Conservation (phyloP, 257 asterid genomes). For the Rhazya stricta region DNA sequence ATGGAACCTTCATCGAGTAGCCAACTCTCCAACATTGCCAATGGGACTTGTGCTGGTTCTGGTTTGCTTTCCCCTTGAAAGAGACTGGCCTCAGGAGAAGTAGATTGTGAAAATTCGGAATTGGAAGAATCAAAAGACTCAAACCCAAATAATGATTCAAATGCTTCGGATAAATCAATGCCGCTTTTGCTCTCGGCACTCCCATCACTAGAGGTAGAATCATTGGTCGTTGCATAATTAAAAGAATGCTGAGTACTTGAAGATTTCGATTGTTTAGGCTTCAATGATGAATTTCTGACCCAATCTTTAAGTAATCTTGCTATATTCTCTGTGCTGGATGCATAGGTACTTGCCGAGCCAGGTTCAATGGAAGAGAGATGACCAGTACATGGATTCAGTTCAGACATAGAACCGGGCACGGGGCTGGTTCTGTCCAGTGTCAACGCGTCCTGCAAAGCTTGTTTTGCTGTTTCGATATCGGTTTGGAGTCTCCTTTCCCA, state of each 20-base stretch:
- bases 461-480: conserved; percentile 77
- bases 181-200: conserved; percentile 34
- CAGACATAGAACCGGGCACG: conserved; percentile 6
- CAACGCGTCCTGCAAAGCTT: conserved; percentile 76
- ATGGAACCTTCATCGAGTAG: conserved; percentile 39
- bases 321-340: conserved; percentile 80
- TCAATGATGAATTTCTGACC: conserved; percentile 33
- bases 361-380: conserved; percentile 7
- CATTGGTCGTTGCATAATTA: conserved; percentile 15
- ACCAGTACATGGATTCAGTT: background rate
- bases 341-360: conserved; percentile 33
- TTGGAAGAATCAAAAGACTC: conserved; percentile 41
- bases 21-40: conserved; percentile 68
- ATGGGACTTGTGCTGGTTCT: conserved; percentile 21
- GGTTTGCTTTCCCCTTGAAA: conserved; percentile 41
- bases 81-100: conserved; percentile 36
- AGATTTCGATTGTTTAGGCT: conserved; percentile 31
- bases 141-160: conserved; percentile 57
- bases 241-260: conserved; percentile 40
- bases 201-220: conserved; percentile 30
- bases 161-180: conserved; percentile 39
- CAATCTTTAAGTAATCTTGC: conserved; percentile 67
- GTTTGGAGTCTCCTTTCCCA: conserved; percentile 86
- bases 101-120: conserved; percentile 47
- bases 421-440: conserved; percentile 31